Conservation (phyloP, 2,329 filamentous ascomycete species). For the Ascochyta fabae region DNA sequence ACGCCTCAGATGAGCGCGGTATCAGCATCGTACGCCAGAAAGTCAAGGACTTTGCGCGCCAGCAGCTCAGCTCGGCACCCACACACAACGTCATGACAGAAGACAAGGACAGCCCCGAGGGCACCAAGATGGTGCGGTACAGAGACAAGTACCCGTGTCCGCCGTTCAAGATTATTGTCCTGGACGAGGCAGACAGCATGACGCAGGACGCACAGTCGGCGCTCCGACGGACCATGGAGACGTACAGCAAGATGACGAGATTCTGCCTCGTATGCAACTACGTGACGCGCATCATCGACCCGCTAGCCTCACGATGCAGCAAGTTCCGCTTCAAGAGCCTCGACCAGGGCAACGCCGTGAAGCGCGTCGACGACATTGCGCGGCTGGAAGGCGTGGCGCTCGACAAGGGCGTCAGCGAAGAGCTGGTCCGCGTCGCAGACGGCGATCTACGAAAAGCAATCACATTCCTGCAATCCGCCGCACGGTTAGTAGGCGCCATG, state of each 20-base stretch:
- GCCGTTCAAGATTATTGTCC: constrained; percentile 97
- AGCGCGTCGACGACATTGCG: constrained; percentile 83
- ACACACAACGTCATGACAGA: constrained; percentile 65
- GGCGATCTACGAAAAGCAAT: constrained; percentile 96
- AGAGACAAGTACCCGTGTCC: constrained; percentile 82
- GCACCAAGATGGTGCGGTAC: constrained; percentile 51
- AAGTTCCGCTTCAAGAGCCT: constrained; percentile 98
- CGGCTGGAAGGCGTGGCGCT: constrained; percentile 75
- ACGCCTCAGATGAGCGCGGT: constrained; percentile 97
- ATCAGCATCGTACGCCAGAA: constrained; percentile 97
- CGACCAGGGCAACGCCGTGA: constrained; percentile 82
- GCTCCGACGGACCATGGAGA: constrained; percentile 95
- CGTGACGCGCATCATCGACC: constrained; percentile 97
- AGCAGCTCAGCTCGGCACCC: constrained; percentile 86
- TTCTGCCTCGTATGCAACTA: constrained; percentile 99
- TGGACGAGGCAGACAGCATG: constrained; percentile 99
- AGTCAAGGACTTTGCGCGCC: constrained; percentile 96
- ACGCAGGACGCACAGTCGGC: constrained; percentile 97
- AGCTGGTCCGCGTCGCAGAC: constrained; percentile 85
- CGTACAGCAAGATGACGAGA: constrained; percentile 92
- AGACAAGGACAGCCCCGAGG: constrained; percentile 36
- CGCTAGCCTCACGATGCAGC: constrained; percentile 87
- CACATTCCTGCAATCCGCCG: constrained; percentile 94
- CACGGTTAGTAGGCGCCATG: constrained; percentile 76
- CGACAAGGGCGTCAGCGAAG: constrained; percentile 80